These are phyloP conservation scores for Neurospora intermedia DNA, from an alignment of 495 filamentous ascomycete species.

Conservation along the genomic window DNA sequence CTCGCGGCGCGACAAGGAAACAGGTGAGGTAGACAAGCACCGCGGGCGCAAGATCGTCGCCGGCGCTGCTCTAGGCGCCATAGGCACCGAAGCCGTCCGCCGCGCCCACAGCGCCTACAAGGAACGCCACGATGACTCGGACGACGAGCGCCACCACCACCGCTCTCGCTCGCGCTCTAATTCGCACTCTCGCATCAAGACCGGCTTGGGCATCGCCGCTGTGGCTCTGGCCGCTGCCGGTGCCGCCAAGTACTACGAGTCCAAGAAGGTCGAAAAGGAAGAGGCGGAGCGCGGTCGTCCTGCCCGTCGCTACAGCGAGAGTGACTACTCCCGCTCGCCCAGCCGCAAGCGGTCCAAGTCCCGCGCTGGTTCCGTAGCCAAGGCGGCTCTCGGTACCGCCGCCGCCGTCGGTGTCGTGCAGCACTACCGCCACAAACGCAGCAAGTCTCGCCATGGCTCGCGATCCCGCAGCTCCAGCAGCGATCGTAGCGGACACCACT, in stretches of 20 bases:
- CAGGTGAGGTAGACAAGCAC: constrained; percentile 44
- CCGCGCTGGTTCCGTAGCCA: constrained; percentile 58
- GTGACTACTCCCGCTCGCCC: constrained; percentile 23
- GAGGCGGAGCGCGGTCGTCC: constrained; percentile 58
- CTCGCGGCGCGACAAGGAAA: constrained; percentile 52
- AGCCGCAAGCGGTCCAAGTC: constrained; percentile 44
- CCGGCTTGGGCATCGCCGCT: constrained; percentile 67
- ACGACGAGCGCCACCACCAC: constrained; percentile 25
- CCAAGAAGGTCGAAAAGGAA: constrained; percentile 56
- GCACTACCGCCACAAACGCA: constrained; percentile 60
- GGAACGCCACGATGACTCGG: constrained; percentile 46
- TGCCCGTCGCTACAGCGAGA: constrained; percentile 46
- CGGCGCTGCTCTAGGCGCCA: constrained; percentile 70
- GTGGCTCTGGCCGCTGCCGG: constrained; percentile 65
- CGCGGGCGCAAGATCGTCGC: constrained; percentile 66
- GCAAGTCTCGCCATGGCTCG: constrained; percentile 37
- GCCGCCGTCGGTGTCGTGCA: constrained; percentile 69
- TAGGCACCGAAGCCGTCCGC: constrained; percentile 69
- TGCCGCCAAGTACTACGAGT: constrained; percentile 64
- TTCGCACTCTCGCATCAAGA: constrained; percentile 47
- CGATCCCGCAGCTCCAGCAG: constrained; percentile 43
- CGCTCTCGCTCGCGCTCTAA: constrained; percentile 42
- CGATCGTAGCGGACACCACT: constrained; percentile 6
- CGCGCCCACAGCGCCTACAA: constrained; percentile 63
- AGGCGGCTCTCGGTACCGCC: constrained; percentile 68